A percentile compares a stretch with the other conserved stretches of the same genome.
Evolutionary conservation across 371 early-diverging fungal species (phyloP).

Genomic region (Catenaria anguillulae): DNA sequence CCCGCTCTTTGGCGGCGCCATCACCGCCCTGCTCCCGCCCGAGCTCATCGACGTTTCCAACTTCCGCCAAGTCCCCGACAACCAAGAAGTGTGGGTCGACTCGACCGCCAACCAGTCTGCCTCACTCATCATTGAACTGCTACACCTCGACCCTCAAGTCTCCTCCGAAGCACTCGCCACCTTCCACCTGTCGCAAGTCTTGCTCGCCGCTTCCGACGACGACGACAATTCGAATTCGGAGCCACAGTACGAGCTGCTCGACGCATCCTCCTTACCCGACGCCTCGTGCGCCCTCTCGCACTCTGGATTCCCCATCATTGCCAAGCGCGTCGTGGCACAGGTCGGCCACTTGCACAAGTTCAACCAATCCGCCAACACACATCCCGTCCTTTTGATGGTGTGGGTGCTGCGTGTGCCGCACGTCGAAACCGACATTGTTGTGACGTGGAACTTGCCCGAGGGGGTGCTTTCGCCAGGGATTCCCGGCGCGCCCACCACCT

Average conservation of each 20-base stretch:
- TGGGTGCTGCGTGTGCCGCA: background rate
- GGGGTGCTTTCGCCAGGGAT: background rate
- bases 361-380: background rate
- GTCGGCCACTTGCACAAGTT: background rate
- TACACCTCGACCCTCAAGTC: background rate
- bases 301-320: background rate
- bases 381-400: background rate
- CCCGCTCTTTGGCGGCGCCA: conserved; percentile 6
- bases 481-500: background rate
- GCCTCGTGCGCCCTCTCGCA: too few relatives aligned
- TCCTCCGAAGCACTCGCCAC: background rate
- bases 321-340: background rate
- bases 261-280: too few relatives aligned
- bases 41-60: background rate
- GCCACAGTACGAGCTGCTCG: too few relatives aligned
- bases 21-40: background rate
- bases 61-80: conserved; percentile 7
- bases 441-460: background rate
- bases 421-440: background rate
- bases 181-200: background rate
- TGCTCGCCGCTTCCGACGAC: background rate
- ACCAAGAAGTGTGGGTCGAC: conserved; percentile 3
- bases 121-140: background rate
- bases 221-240: background rate
- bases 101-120: background rate